Conservation (phyloP, 495 filamentous ascomycete genomes). For the Aspergillus cristatus region DNA sequence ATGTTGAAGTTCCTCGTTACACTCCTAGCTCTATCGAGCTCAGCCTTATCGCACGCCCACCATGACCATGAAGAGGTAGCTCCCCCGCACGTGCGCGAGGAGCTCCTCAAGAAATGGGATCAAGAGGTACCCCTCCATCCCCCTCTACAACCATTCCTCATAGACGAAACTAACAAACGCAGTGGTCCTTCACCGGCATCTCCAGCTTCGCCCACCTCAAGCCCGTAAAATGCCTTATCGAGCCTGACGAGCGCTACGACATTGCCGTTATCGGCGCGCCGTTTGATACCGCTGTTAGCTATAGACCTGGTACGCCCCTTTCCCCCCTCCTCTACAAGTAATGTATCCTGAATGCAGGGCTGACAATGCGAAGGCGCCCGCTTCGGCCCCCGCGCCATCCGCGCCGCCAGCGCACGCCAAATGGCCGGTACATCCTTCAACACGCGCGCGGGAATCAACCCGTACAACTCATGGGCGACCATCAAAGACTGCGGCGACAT, state of each 20-base stretch:
- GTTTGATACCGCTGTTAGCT: conserved; percentile 76
- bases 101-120: conserved; percentile 45
- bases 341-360: conserved; percentile 25
- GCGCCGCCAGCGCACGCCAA: conserved; percentile 66
- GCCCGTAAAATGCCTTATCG: conserved; percentile 63
- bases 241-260: conserved; percentile 57
- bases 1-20: conserved; percentile 1
- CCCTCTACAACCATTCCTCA: not conserved
- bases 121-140: conserved; percentile 29
- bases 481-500: conserved; percentile 79
- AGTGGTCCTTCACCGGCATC: conserved; percentile 74
- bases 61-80: conserved; percentile 31
- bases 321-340: conserved; percentile 1
- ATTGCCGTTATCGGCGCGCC: conserved; percentile 76
- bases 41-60: conserved; percentile 28
- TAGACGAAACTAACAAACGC: too few species aligned
- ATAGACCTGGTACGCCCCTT: conserved; percentile 54
- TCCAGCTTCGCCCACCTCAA: conserved; percentile 72
- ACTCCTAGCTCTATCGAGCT: conserved; percentile 27
- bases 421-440: conserved; percentile 69
- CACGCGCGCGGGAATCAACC: conserved; percentile 66
- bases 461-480: conserved; percentile 61
- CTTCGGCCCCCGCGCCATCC: conserved; percentile 75
- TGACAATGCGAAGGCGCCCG: conserved; percentile 49
- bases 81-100: conserved; percentile 32